A percentile compares a stretch with the other conserved stretches of the same genome.
phyloP scores from a whole-genome alignment of 331 rosid species.

The Erythrophleum ivorense region DNA sequence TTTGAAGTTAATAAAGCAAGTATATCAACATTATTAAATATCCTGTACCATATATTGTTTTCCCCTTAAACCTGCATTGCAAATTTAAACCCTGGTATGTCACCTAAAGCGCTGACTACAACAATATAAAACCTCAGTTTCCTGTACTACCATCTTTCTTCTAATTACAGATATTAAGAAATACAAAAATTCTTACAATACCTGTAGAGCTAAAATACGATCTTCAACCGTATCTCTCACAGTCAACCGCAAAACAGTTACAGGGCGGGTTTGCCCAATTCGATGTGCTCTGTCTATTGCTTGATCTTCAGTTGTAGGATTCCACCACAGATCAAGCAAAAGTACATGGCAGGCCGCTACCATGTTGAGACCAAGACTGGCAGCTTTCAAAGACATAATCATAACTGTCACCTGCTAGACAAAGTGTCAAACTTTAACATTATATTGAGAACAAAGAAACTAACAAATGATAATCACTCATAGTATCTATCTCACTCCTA shows the following conservation, averaged over 20 bases:
- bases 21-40: background rate
- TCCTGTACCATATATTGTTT: background rate
- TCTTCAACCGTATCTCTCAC: constrained; percentile 96
- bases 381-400: constrained; percentile 99
- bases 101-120: background rate
- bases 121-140: background rate
- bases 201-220: constrained; percentile 98
- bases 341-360: constrained; percentile 96
- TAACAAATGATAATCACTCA: background rate
- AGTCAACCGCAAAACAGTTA: constrained; percentile 89
- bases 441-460: constrained; percentile 14
- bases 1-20: constrained; percentile 16
- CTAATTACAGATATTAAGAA: background rate
- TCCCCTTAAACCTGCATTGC: background rate
- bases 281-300: constrained; percentile 99
- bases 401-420: constrained; percentile 83
- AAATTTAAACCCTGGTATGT: background rate
- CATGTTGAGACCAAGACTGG: constrained; percentile 99
- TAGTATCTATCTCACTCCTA: constrained; percentile 4
- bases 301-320: constrained; percentile 99
- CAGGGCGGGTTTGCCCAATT: constrained; percentile 99
- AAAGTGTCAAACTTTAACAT: constrained; percentile 12
- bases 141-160: background rate
- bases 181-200: constrained; percentile 35
- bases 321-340: constrained; percentile 98